Evolutionary conservation across 106 monocot species (phyloP), one percentile per base, ranked within the genome.

Genomic region (Acorus calamus): DNA sequence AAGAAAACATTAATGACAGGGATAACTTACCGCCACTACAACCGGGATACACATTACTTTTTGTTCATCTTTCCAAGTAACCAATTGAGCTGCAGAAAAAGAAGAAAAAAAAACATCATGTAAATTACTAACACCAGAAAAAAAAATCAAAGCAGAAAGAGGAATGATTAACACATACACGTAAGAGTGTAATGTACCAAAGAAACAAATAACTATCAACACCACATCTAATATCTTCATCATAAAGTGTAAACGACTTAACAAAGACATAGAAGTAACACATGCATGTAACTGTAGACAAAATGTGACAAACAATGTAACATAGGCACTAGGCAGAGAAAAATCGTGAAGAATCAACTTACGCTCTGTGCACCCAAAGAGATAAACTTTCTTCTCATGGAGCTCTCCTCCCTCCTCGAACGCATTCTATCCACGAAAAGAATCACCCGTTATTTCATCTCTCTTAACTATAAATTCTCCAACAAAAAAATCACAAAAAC

Each of bases 321-420:
- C 28, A 28, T 28, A 28, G 28, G 28, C 28, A 28, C 28, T 28
- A 28, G 28, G 28, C 28, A 28, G 28, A 28, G 58, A 7, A 46
- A n/a, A 62, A 52, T 4, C 4, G 11, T 44, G 59, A 50, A 12
- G 42, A 49, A 73, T 28, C 28, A 63, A 79, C 84, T 79, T 77
- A 94, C 94, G 84, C 60, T 94, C 94, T 9, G 94, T 94, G 43
- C 81, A 80, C 55, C 94, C 94, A 78, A 89, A 94, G 63, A 94
- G 53, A 65, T 87, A 94, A 3, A 87, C 86, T 48, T 65, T 94
- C 71, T 90, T 84, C 11, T 82, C 94, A 56, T 74, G 63, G 43
- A 89, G 83, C 50, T 78, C 79, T 42, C 89, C 86, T 2, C 82
- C 87, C 60, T 94, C 94, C 74, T 90, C 94, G 60, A 94, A 84